These are phyloP conservation scores for Eimeria sp. DNA, from an alignment of 169 alveolate genomes.

Conservation along the genomic window DNA sequence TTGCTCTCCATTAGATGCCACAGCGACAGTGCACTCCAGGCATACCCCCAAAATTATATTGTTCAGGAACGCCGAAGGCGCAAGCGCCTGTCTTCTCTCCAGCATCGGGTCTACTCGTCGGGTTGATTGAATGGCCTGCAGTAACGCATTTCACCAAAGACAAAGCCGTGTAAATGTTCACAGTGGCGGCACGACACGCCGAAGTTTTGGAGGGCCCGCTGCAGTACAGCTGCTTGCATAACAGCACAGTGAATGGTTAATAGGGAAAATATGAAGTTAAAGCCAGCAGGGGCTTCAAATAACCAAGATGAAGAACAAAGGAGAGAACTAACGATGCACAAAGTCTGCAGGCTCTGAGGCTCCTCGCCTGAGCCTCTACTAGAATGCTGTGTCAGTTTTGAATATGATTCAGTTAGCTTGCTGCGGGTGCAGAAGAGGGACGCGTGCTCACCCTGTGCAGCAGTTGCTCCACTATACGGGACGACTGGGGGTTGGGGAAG, in stretches of 20 bases:
- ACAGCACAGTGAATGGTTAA: background rate
- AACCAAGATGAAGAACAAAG: background rate
- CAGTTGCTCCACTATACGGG: slow-evolving; percentile 26
- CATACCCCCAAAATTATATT: background rate
- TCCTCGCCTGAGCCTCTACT: background rate
- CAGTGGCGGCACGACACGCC: background rate
- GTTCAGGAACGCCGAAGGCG: background rate
- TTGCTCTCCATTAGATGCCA: background rate
- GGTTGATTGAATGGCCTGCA: slow-evolving; percentile 14
- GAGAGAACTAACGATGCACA: background rate
- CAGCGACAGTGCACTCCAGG: background rate
- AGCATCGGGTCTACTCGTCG: background rate
- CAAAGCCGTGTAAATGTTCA: background rate
- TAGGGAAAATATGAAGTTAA: background rate
- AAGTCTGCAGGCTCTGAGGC: background rate
- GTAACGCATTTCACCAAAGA: background rate
- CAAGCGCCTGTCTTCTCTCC: background rate
- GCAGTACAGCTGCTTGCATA: background rate
- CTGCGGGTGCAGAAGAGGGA: background rate
- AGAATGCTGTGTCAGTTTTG: background rate
- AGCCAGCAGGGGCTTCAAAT: background rate
- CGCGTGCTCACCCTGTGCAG: slow-evolving; percentile 16
- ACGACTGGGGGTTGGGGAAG: background rate
- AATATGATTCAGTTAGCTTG: background rate
- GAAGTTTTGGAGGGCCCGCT: background rate